Percentiles rank a stretch among this genome's conserved stretches.
Conservation (phyloP, 352 stramenopile species). For the Blastocystis sp. region DNA sequence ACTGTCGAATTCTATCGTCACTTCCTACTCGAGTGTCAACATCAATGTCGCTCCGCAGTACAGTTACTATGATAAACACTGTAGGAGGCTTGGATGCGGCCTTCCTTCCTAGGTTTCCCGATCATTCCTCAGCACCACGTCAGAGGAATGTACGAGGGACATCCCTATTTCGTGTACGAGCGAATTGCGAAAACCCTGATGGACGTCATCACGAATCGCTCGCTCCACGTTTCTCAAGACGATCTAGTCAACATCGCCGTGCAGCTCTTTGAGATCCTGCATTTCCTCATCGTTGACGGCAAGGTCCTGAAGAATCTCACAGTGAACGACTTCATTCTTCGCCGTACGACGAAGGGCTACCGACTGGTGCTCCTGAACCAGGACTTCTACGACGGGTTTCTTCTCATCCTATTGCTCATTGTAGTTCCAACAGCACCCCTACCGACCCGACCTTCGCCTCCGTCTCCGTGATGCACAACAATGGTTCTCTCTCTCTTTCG, state of each 20-base stretch:
- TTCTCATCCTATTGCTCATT: neutral
- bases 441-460: conserved; percentile 16
- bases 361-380: conserved; percentile 33
- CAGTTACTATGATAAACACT: conserved; percentile 42
- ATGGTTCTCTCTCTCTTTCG: neutral
- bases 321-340: conserved; percentile 34
- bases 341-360: conserved; percentile 37
- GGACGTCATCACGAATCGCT: neutral
- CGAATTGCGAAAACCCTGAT: neutral
- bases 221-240: neutral
- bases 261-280: conserved; percentile 38
- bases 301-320: conserved; percentile 33
- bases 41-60: neutral
- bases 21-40: neutral
- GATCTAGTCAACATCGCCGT: conserved; percentile 37
- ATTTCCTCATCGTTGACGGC: neutral
- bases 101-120: conserved; percentile 6
- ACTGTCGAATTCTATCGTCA: neutral
- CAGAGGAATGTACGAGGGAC: neutral
- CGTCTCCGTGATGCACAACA: conserved; percentile 13
- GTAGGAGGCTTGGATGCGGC: neutral
- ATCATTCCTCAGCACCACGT: conserved; percentile 18
- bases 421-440: neutral
- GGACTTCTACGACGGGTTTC: neutral
- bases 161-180: conserved; percentile 37